phyloP scores from a whole-genome alignment of 2,329 filamentous ascomycete genomes.

The Pseudocercospora pini-densiflorae region DNA sequence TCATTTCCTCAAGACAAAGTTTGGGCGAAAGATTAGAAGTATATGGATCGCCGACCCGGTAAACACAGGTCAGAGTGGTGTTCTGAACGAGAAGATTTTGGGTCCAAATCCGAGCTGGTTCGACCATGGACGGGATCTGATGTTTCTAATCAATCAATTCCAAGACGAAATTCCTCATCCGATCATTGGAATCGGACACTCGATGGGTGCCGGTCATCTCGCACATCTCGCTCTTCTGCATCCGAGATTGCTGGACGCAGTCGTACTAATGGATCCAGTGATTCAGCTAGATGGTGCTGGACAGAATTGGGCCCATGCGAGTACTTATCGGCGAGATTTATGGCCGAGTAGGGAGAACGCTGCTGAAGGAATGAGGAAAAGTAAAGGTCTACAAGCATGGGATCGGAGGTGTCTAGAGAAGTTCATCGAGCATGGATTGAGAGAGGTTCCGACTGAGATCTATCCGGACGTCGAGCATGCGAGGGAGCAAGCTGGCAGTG shows the following conservation, averaged over 20 bases:
- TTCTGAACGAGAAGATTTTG: constrained; percentile 73
- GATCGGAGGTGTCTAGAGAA: constrained; percentile 76
- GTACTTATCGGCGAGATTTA: constrained; percentile 72
- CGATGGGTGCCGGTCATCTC: constrained; percentile 66
- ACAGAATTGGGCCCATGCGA: constrained; percentile 51
- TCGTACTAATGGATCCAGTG: constrained; percentile 84
- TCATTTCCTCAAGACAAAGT: not conserved
- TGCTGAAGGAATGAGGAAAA: constrained; percentile 44
- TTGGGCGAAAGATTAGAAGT: constrained; percentile 13
- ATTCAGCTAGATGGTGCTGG: constrained; percentile 59
- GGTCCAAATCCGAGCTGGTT: constrained; percentile 88
- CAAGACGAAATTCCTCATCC: constrained; percentile 78
- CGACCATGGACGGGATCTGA: constrained; percentile 81
- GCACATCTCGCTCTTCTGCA: constrained; percentile 74
- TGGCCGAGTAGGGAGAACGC: constrained; percentile 80
- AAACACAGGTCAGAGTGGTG: constrained; percentile 77
- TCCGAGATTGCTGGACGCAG: constrained; percentile 73
- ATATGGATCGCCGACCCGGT: constrained; percentile 64
- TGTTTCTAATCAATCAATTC: constrained; percentile 85
- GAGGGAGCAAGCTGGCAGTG: not conserved
- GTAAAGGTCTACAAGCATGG: constrained; percentile 76
- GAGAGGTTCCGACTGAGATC: constrained; percentile 68
- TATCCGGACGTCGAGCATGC: constrained; percentile 49
- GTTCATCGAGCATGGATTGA: constrained; percentile 73
- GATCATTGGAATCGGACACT: constrained; percentile 85